Evolutionary conservation across 352 stramenopile genomes (phyloP).

Genomic region (Phytophthora agathidicida): DNA sequence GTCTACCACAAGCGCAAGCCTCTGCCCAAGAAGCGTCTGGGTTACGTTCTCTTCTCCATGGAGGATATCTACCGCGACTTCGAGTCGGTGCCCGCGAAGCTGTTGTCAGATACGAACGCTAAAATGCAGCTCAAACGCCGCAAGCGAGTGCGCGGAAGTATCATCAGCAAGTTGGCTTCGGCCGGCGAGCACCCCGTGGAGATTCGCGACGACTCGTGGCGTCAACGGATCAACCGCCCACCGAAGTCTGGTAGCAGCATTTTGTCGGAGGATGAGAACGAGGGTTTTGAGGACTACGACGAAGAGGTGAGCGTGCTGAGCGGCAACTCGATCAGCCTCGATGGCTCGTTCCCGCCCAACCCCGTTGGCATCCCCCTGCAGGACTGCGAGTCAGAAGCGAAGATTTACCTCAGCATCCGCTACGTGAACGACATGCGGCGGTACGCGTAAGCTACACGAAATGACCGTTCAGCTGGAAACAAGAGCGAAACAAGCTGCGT

Average conservation of each 20-base stretch:
- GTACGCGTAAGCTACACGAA: constrained; percentile 51
- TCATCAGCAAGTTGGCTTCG: constrained; percentile 73
- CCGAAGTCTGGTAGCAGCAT: constrained; percentile 49
- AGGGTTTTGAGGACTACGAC: constrained; percentile 70
- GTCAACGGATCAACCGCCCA: constrained; percentile 54
- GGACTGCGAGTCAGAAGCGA: constrained; percentile 56
- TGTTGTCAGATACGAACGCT: constrained; percentile 68
- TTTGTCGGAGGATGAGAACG: constrained; percentile 51
- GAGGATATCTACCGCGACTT: constrained; percentile 90
- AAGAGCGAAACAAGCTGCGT: not conserved
- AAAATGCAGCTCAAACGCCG: constrained; percentile 81
- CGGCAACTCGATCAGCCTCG: constrained; percentile 55
- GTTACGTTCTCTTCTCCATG: constrained; percentile 74
- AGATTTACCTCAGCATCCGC: constrained; percentile 80
- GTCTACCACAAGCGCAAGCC: constrained; percentile 89
- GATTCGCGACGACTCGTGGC: constrained; percentile 71
- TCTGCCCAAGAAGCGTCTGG: constrained; percentile 80
- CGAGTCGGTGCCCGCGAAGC: constrained; percentile 69
- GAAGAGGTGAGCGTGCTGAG: constrained; percentile 68
- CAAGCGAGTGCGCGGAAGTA: constrained; percentile 80
- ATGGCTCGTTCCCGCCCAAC: constrained; percentile 55
- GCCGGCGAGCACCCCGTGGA: constrained; percentile 48
- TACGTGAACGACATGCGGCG: constrained; percentile 91
- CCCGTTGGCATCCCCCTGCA: constrained; percentile 56
- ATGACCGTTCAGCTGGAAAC: constrained; percentile 7